phyloP scores from a whole-genome alignment of 2,329 filamentous ascomycete species.

The Pezicula radicicola region DNA sequence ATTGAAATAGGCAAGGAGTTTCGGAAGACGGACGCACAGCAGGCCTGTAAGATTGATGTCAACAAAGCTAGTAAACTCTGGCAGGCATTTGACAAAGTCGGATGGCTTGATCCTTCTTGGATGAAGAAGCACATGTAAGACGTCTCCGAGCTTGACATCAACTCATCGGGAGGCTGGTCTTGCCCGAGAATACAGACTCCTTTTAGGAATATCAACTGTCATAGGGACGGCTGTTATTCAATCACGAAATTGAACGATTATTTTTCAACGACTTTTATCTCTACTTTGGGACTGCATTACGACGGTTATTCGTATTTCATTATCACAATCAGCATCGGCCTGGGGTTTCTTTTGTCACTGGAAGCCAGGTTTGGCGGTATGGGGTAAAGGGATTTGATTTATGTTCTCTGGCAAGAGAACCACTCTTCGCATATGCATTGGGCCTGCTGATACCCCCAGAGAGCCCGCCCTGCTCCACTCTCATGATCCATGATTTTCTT shows the following conservation, averaged over 20 bases:
- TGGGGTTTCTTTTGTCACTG: constrained; percentile 17
- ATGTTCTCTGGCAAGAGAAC: constrained; percentile 6
- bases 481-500: constrained; percentile 7
- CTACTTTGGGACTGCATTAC: constrained; percentile 15
- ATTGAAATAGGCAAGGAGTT: constrained; percentile 74
- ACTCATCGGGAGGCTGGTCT: constrained; percentile 4
- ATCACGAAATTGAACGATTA: constrained; percentile 13
- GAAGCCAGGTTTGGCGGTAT: constrained; percentile 8
- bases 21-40: constrained; percentile 91
- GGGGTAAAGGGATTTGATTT: constrained; percentile 4
- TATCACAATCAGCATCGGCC: constrained; percentile 9
- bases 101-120: constrained; percentile 60
- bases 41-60: constrained; percentile 97
- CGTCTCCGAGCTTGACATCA: background rate
- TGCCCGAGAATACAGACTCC: constrained; percentile 2
- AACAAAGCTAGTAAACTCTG: constrained; percentile 95
- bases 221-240: background rate
- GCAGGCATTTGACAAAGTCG: constrained; percentile 82
- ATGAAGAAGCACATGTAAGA: constrained; percentile 17
- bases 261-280: background rate
- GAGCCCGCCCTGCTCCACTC: constrained; percentile 29
- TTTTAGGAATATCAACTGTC: no score
- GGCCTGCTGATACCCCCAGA: constrained; percentile 25
- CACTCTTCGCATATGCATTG: constrained; percentile 22
- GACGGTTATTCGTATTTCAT: constrained; percentile 20